Evolutionary conservation across 1,284 basidiomycete genomes (phyloP), one percentile per base, ranked within the genome.

Genomic region (Microbotryum saponariae): DNA sequence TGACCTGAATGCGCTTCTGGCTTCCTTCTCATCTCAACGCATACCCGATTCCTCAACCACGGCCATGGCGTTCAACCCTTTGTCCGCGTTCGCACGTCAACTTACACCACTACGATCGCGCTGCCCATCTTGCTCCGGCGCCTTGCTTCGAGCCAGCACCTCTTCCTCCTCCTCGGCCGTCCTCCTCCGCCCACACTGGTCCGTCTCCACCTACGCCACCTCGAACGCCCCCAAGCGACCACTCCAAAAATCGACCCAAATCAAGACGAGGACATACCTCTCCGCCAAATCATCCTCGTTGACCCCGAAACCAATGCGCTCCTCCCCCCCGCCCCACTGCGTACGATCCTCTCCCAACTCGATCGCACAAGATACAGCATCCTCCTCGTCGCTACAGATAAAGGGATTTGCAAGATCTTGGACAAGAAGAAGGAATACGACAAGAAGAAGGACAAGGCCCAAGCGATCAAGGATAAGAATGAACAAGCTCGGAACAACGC

Each of bases 371-470:
- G 64, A 3, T 68, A 50, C 61, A 18, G 46, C 31, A 58, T 68
- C 49, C 59, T 63, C 51, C 56, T 68, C 44, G 66, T 59, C 45
- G 66, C 66, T 54, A 16, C 55, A 1, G 58, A 65, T 14, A 64
- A 71, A 9, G 73, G 75, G 2, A 74, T 77, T 55, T 76, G 74
- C 69, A 73, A 74, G 45, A 72, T 77, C 62, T 61, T 78, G 48
- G 73, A 74, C 66, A 77, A 77, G 67, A 76, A 76, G 68, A 73
- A 73, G 33, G 68, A 71, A 53, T 76, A 72, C 57, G 67, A 74
- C 20, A 60, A 58, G 44, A 48, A 54, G n/a, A 58, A 51, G 25
- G 61, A 57, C 16, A 64, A 68, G 29, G 56, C 65, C 23, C 63
- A 79, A 56, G 73, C 76, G 23, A 62, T 66, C 37, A 67, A 68